These are phyloP conservation scores for Aspergillus clavatus DNA, from an alignment of 2,329 filamentous ascomycete genomes.

Conservation along the genomic window DNA sequence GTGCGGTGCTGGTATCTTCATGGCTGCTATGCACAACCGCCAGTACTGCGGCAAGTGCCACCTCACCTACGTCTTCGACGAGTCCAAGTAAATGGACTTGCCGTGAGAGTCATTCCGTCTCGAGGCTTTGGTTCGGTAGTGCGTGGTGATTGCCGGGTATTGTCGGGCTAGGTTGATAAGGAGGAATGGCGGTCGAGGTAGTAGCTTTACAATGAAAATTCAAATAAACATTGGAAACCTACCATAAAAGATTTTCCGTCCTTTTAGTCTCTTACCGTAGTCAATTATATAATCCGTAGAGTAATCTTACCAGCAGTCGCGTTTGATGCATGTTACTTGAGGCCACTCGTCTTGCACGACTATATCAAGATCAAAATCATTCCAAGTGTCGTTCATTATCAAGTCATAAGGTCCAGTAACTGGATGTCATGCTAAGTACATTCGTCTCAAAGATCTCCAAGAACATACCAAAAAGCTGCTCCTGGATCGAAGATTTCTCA, in stretches of 20 bases:
- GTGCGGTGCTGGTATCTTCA: slow-evolving; percentile 99
- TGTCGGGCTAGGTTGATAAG: slow-evolving; percentile 10
- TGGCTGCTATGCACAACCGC: slow-evolving; percentile 99
- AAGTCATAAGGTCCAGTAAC: too few relatives aligned
- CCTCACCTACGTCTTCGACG: slow-evolving; percentile 67
- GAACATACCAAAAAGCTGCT: too few relatives aligned
- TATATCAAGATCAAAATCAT: too few relatives aligned
- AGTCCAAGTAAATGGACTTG: slow-evolving; percentile 49
- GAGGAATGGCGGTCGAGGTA: slow-evolving; percentile 11
- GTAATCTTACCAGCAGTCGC: too few relatives aligned
- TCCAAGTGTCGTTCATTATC: too few relatives aligned
- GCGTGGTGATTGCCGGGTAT: slow-evolving; percentile 7
- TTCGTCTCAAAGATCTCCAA: neutral
- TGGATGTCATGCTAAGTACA: neutral
- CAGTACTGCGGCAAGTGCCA: slow-evolving; percentile 85
- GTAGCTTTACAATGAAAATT: neutral
- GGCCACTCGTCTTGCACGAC: too few relatives aligned
- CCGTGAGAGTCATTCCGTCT: slow-evolving; percentile 11
- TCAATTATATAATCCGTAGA: too few relatives aligned
- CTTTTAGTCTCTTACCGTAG: too few relatives aligned
- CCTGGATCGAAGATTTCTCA: too few relatives aligned
- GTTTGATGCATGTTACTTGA: too few relatives aligned
- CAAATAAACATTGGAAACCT: neutral
- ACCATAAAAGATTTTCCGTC: too few relatives aligned
- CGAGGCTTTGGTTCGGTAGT: slow-evolving; percentile 12